phyloP scores from a whole-genome alignment of 2,329 filamentous ascomycete species.

The Aspergillus brunneoviolaceus region DNA sequence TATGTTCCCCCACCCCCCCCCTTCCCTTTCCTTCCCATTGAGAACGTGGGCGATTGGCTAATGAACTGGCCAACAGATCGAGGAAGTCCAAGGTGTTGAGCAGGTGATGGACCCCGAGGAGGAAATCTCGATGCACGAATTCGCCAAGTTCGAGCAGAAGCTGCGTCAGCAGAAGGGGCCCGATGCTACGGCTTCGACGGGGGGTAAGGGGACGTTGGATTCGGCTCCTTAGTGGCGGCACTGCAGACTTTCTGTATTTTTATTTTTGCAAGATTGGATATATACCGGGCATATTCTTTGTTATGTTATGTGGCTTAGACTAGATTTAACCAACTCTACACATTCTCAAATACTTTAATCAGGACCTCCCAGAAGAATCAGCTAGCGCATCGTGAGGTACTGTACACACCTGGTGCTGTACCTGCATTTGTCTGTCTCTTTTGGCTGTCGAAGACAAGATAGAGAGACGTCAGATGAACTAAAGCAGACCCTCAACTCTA shows the following conservation, averaged over 20 bases:
- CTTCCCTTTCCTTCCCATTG: not conserved
- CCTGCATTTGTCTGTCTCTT: no score
- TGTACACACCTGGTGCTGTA: no score
- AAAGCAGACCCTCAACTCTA: no score
- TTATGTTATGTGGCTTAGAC: no score
- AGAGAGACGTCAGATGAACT: no score
- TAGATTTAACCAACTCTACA: no score
- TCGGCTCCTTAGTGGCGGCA: constrained; percentile 35
- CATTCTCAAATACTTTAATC: no score
- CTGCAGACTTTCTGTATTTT: not conserved
- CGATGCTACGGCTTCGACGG: constrained; percentile 50
- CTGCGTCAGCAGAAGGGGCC: constrained; percentile 58
- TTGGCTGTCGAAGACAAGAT: no score
- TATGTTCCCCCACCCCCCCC: constrained; percentile 53
- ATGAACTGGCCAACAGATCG: constrained; percentile 61
- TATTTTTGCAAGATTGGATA: constrained; percentile 2
- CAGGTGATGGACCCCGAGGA: constrained; percentile 92
- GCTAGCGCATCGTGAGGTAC: no score
- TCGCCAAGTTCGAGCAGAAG: constrained; percentile 93
- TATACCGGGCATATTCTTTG: not conserved
- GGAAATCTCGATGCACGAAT: constrained; percentile 80
- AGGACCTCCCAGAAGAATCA: no score
- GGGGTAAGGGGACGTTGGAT: constrained; percentile 55
- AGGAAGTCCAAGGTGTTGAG: constrained; percentile 89
- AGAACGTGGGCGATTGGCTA: not conserved